Evolutionary conservation across 2,329 filamentous ascomycete species (phyloP).

Genomic region (Beauveria sp.): DNA sequence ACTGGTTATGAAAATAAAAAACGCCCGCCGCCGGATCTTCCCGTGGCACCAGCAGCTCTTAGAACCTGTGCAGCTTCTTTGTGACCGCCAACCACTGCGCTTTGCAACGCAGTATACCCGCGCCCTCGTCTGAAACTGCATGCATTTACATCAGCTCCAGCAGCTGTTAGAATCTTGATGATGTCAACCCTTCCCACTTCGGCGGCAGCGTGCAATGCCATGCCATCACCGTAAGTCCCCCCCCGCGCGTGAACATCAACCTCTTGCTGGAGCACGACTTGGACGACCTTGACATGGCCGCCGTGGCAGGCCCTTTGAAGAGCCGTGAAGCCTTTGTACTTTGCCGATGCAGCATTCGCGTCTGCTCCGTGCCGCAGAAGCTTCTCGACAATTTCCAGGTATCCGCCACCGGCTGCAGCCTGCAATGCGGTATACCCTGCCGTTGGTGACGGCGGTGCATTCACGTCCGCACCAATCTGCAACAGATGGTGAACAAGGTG

Average conservation of each 20-base stretch:
- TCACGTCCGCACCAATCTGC: slow-evolving; percentile 24
- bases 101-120: too few relatives aligned
- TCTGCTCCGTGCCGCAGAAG: slow-evolving; percentile 15
- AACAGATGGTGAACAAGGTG: slow-evolving; percentile 21
- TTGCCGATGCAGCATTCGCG: slow-evolving; percentile 14
- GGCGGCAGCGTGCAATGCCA: slow-evolving; percentile 15
- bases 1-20: neutral
- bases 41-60: too few relatives aligned
- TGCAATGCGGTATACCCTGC: slow-evolving; percentile 18
- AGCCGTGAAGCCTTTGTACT: slow-evolving; percentile 22
- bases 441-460: slow-evolving; percentile 18
- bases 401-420: slow-evolving; percentile 13
- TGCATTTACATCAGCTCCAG: too few relatives aligned
- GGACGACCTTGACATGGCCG: slow-evolving; percentile 24
- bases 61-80: too few relatives aligned
- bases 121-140: too few relatives aligned
- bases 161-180: neutral
- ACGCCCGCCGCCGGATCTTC: too few relatives aligned
- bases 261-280: slow-evolving; percentile 15
- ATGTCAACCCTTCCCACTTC: slow-evolving; percentile 13
- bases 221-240: slow-evolving; percentile 15
- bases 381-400: slow-evolving; percentile 9
- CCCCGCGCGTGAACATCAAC: slow-evolving; percentile 19
- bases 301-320: slow-evolving; percentile 26
- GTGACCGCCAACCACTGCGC: too few relatives aligned